A percentile compares a stretch with the other conserved stretches of the same genome.
These are phyloP conservation scores for Chloranthus sessilifolius DNA, from an alignment of 164 flowering plant species.

Conservation along the genomic window DNA sequence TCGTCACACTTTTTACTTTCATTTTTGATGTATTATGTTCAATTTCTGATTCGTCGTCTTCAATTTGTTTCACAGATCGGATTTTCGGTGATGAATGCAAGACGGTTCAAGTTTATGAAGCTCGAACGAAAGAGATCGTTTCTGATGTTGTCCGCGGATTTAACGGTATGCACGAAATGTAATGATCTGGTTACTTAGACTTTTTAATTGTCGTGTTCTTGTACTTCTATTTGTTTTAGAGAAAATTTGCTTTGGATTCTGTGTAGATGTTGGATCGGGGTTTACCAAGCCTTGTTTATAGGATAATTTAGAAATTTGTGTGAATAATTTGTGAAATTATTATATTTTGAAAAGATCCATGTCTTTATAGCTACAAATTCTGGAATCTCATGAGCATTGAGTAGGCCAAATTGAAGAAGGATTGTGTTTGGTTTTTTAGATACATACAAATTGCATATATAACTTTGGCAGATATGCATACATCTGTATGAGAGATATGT, in stretches of 20 bases:
- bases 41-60: not conserved
- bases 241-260: not conserved
- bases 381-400: too few species aligned
- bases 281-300: not conserved
- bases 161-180: slow-evolving; percentile 41
- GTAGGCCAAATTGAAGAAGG: too few species aligned
- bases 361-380: too few species aligned
- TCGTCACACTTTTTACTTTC: not conserved
- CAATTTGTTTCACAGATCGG: slow-evolving; percentile 34
- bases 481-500: too few species aligned
- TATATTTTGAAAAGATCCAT: too few species aligned
- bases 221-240: not conserved
- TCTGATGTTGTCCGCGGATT: slow-evolving; percentile 89
- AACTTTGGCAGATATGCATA: too few species aligned
- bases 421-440: too few species aligned
- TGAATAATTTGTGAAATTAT: not conserved
- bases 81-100: slow-evolving; percentile 65
- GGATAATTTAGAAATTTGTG: not conserved
- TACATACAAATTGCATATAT: too few species aligned
- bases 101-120: slow-evolving; percentile 59
- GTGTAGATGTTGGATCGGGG: too few species aligned
- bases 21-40: not conserved
- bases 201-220: not conserved
- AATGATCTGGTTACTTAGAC: not conserved
- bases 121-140: slow-evolving; percentile 68